Percentiles rank a stretch among this genome's conserved stretches.
Conservation (phyloP, 176 grass and related monocot species). For the Chrysopogon serrulatus region DNA sequence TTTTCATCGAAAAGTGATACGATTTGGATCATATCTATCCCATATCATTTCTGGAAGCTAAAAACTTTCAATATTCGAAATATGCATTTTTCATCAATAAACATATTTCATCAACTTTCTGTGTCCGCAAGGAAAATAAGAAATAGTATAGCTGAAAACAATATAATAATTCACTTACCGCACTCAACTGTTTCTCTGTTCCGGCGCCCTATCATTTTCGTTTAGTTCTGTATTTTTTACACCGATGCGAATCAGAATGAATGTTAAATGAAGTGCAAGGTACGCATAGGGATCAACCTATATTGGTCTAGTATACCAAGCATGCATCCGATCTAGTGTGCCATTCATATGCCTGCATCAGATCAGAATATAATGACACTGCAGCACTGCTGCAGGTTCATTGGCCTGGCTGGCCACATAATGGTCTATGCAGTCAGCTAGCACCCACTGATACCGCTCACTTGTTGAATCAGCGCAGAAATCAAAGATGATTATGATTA, state of each 20-base stretch:
- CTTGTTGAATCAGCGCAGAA: background rate
- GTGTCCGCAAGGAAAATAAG: background rate
- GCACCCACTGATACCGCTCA: background rate
- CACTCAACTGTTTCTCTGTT: too few relatives aligned
- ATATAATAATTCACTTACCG: too few relatives aligned
- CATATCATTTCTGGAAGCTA: background rate
- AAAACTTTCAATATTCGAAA: too few relatives aligned
- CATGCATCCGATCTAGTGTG: background rate
- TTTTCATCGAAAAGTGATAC: constrained; percentile 3
- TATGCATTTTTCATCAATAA: background rate
- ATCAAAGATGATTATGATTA: background rate
- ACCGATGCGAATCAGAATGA: background rate
- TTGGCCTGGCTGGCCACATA: background rate
- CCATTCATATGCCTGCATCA: background rate
- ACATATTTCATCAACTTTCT: background rate
- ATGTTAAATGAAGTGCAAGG: constrained; percentile 1
- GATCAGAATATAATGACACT: constrained; percentile 1
- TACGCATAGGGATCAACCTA: constrained; percentile 20
- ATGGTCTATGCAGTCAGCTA: background rate
- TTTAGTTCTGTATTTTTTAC: background rate
- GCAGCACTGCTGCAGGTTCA: background rate
- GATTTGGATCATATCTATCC: background rate
- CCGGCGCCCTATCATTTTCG: background rate
- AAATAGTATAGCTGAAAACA: background rate
- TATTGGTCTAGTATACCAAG: background rate